Conservation (phyloP, 768 basidiomycete genomes). For the Boletus tylopilopsis region DNA sequence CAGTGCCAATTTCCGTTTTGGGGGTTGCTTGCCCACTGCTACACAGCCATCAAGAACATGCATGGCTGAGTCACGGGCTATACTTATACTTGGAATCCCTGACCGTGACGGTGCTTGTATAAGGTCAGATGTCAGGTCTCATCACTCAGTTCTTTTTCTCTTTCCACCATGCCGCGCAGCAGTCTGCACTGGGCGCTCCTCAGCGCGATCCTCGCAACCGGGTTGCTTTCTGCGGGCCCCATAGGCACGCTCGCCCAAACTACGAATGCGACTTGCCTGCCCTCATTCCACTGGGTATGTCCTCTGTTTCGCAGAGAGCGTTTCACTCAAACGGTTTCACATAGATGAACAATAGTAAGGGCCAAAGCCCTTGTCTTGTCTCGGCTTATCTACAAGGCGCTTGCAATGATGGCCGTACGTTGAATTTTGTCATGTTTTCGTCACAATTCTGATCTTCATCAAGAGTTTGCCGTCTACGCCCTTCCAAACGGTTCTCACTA, state of each 20-base stretch:
- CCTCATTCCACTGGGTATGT: conserved; percentile 28
- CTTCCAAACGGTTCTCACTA: conserved; percentile 34
- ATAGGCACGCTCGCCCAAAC: conserved; percentile 20
- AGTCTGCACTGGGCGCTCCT: conserved; percentile 12
- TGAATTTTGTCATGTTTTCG: conserved; percentile 5
- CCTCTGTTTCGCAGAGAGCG: not conserved
- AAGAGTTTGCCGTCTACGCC: conserved; percentile 38
- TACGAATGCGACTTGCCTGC: conserved; percentile 19
- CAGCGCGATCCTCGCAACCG: conserved; percentile 15
- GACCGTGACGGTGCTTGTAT: not conserved
- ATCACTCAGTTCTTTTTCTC: not conserved
- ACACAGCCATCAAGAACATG: not conserved
- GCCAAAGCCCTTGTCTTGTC: conserved; percentile 46
- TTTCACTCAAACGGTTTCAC: too few relatives aligned
- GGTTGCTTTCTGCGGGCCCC: conserved; percentile 17
- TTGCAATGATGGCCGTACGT: conserved; percentile 42
- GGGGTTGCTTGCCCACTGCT: too few relatives aligned
- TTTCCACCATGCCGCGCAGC: conserved; percentile 7
- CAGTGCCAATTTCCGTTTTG: too few relatives aligned
- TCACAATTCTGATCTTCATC: not conserved
- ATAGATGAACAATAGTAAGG: conserved; percentile 41
- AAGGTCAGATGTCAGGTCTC: not conserved
- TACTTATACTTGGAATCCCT: not conserved
- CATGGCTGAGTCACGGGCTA: not conserved
- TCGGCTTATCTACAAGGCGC: conserved; percentile 41